phyloP scores from a whole-genome alignment of 192 early-diverging fungal species.

The Fimicolochytrium jonesii region DNA sequence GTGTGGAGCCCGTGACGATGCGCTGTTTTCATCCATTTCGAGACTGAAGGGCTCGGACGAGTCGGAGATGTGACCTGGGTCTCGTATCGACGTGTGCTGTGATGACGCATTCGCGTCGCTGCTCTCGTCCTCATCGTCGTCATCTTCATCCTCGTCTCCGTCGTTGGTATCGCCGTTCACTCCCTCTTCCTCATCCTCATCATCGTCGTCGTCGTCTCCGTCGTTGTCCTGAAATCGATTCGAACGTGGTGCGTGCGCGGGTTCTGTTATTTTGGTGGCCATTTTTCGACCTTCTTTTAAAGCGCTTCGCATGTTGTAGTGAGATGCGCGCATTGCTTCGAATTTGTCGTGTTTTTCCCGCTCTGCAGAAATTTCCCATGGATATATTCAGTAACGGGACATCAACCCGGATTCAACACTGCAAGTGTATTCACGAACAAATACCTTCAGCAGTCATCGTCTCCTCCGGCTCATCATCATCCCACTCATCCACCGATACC shows the following conservation, averaged over 20 bases:
- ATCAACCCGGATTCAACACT: not conserved
- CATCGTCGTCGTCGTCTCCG: conserved; percentile 41
- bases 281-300: conserved; percentile 27
- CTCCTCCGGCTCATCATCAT: conserved; percentile 43
- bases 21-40: too few species aligned
- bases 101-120: too few species aligned
- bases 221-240: conserved; percentile 5
- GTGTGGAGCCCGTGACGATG: too few species aligned
- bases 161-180: conserved; percentile 46
- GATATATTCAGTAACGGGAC: not conserved
- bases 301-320: conserved; percentile 87
- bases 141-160: conserved; percentile 45
- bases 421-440: not conserved
- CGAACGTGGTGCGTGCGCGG: not conserved
- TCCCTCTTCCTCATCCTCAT: conserved; percentile 42
- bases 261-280: not conserved
- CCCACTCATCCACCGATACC: conserved; percentile 49
- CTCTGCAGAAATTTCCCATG: conserved; percentile 10
- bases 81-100: too few species aligned
- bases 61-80: too few species aligned
- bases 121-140: conserved; percentile 25
- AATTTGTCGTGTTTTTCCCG: conserved; percentile 58
- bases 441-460: conserved; percentile 57
- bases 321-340: conserved; percentile 67
- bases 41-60: too few species aligned